Percentiles rank a stretch among this genome's conserved stretches.
phyloP scores from a whole-genome alignment of 2,329 filamentous ascomycete species.

The Tolypocladium endophyticum region DNA sequence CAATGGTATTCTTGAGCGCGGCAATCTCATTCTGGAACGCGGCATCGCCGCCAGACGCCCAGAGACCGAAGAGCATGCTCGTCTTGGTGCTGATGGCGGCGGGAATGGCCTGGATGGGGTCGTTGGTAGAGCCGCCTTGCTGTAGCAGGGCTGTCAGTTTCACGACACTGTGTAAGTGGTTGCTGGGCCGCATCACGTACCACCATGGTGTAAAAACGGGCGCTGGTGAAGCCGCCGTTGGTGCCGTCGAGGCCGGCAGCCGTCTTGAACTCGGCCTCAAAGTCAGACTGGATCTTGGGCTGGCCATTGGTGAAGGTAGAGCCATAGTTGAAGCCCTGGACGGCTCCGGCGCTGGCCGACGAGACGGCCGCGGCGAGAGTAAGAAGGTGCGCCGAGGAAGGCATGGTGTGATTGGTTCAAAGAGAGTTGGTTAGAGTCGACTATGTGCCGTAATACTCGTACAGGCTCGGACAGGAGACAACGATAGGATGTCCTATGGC shows the following conservation, averaged over 20 bases:
- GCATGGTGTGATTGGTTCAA: constrained; percentile 14
- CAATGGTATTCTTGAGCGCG: constrained; percentile 60
- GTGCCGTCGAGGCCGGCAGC: constrained; percentile 55
- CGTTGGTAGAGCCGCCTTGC: constrained; percentile 55
- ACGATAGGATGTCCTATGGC: background rate
- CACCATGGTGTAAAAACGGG: constrained; percentile 66
- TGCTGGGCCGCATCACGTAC: background rate
- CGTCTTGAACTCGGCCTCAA: constrained; percentile 58
- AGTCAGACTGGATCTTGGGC: constrained; percentile 52
- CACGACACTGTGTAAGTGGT: background rate
- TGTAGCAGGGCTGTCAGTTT: constrained; percentile 16
- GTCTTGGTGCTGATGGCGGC: constrained; percentile 77
- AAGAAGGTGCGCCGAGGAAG: constrained; percentile 19
- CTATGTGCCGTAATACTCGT: background rate
- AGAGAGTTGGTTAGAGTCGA: background rate
- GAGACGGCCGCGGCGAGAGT: constrained; percentile 23
- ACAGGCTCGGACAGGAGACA: background rate
- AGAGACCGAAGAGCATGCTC: constrained; percentile 69
- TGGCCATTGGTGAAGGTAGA: constrained; percentile 48
- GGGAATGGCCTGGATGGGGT: constrained; percentile 62
- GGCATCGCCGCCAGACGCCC: constrained; percentile 59
- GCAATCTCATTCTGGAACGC: constrained; percentile 61
- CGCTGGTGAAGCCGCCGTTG: constrained; percentile 52
- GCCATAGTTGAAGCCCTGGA: constrained; percentile 67
- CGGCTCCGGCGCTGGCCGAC: constrained; percentile 24